Evolutionary conservation across 2,329 filamentous ascomycete species (phyloP).

Genomic region (Scytalidium sp.): DNA sequence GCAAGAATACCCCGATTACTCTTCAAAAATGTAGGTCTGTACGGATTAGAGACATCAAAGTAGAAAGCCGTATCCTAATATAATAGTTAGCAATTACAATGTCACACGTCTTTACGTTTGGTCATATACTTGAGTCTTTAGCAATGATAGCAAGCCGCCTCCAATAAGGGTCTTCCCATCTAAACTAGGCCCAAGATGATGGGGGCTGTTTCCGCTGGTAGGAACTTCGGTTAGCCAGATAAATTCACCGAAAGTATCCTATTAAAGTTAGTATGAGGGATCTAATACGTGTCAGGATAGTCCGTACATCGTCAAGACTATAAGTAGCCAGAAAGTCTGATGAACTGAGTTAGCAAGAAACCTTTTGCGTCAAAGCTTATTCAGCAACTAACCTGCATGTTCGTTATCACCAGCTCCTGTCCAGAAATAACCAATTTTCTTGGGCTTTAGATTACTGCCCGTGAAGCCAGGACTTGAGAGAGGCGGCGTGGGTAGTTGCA

Average conservation of each 20-base stretch:
- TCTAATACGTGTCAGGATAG: neutral
- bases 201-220: conserved; percentile 56
- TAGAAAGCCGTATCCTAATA: conserved; percentile 57
- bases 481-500: conserved; percentile 58
- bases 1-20: conserved; percentile 56
- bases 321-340: conserved; percentile 54
- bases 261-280: conserved; percentile 5
- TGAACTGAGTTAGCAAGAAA: no score
- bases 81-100: neutral
- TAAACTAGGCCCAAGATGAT: conserved; percentile 51
- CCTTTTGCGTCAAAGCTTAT: neutral
- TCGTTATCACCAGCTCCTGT: conserved; percentile 57
- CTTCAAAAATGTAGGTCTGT: conserved; percentile 56
- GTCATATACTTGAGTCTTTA: conserved; percentile 47
- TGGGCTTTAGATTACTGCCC: conserved; percentile 54
- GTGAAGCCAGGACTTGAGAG: conserved; percentile 51
- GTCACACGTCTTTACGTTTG: no score
- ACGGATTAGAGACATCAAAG: conserved; percentile 57
- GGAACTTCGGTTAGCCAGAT: conserved; percentile 57
- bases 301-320: conserved; percentile 53
- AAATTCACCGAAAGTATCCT: conserved; percentile 59
- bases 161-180: conserved; percentile 57
- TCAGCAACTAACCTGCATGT: conserved; percentile 39
- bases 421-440: conserved; percentile 67
- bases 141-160: conserved; percentile 54